phyloP scores from a whole-genome alignment of 2,329 filamentous ascomycete species.

The Epichloe hybrida region DNA sequence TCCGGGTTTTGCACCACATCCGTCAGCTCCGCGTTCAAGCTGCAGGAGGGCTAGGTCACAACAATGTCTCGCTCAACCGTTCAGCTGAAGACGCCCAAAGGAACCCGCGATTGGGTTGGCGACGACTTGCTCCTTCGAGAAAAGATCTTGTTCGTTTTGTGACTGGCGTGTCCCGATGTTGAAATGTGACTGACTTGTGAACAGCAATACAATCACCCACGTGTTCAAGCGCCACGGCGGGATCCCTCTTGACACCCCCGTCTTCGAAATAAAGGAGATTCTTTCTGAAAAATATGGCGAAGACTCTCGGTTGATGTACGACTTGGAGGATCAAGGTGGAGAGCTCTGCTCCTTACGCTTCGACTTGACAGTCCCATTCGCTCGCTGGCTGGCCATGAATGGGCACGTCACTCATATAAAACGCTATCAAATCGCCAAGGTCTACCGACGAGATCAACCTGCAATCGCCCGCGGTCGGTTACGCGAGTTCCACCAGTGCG shows the following conservation, averaged over 20 bases:
- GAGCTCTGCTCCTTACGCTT: slow-evolving; percentile 65
- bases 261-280: slow-evolving; percentile 80
- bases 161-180: not conserved
- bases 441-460: slow-evolving; percentile 37
- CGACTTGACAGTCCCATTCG: slow-evolving; percentile 80
- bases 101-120: slow-evolving; percentile 75
- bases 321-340: slow-evolving; percentile 74
- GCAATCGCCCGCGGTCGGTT: slow-evolving; percentile 82
- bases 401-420: slow-evolving; percentile 66
- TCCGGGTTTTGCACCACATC: too few relatives aligned
- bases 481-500: slow-evolving; percentile 95
- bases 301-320: slow-evolving; percentile 85
- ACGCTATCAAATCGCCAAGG: slow-evolving; percentile 90
- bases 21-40: too few relatives aligned
- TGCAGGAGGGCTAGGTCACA: too few relatives aligned
- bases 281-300: slow-evolving; percentile 84
- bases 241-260: slow-evolving; percentile 65
- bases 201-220: slow-evolving; percentile 48
- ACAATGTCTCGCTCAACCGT: not conserved
- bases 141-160: slow-evolving; percentile 47
- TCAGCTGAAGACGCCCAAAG: slow-evolving; percentile 19
- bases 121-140: slow-evolving; percentile 68
- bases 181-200: not conserved
- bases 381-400: slow-evolving; percentile 89
- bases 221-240: slow-evolving; percentile 78